phyloP scores from a whole-genome alignment of 2,329 filamentous ascomycete genomes.

The Penicillium psychrosexuale region DNA sequence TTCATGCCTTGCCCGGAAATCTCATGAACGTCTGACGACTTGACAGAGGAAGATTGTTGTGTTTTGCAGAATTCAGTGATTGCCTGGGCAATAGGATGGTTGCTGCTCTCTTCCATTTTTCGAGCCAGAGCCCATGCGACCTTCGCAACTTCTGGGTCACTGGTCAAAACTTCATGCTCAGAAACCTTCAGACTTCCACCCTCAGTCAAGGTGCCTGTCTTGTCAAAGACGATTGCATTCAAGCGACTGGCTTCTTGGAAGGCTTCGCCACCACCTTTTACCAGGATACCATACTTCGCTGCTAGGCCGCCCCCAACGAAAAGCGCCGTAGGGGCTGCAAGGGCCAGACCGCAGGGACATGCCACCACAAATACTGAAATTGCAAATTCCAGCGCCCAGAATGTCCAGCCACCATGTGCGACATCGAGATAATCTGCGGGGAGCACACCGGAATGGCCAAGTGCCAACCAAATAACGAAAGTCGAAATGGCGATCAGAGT shows the following conservation, averaged over 20 bases:
- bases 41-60: slow-evolving; percentile 24
- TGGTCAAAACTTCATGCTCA: slow-evolving; percentile 46
- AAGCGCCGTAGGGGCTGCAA: slow-evolving; percentile 83
- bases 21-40: slow-evolving; percentile 49
- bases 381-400: slow-evolving; percentile 61
- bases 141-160: slow-evolving; percentile 32
- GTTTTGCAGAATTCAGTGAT: slow-evolving; percentile 50
- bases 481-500: slow-evolving; percentile 49
- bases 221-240: slow-evolving; percentile 81
- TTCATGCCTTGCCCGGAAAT: slow-evolving; percentile 57
- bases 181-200: slow-evolving; percentile 58
- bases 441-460: slow-evolving; percentile 44
- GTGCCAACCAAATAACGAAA: slow-evolving; percentile 47
- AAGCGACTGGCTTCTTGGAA: slow-evolving; percentile 79
- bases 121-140: slow-evolving; percentile 48
- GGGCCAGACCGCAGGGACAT: slow-evolving; percentile 77
- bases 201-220: slow-evolving; percentile 78
- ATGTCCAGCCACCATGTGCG: slow-evolving; percentile 50
- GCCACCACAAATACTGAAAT: slow-evolving; percentile 85
- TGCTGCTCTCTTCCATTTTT: slow-evolving; percentile 57
- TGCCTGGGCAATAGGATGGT: slow-evolving; percentile 58
- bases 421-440: slow-evolving; percentile 51
- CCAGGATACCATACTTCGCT: slow-evolving; percentile 74
- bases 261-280: slow-evolving; percentile 79
- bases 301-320: slow-evolving; percentile 80